These are phyloP conservation scores for Rhodotorula diobovata DNA, from an alignment of 768 basidiomycete genomes.

Conservation along the genomic window DNA sequence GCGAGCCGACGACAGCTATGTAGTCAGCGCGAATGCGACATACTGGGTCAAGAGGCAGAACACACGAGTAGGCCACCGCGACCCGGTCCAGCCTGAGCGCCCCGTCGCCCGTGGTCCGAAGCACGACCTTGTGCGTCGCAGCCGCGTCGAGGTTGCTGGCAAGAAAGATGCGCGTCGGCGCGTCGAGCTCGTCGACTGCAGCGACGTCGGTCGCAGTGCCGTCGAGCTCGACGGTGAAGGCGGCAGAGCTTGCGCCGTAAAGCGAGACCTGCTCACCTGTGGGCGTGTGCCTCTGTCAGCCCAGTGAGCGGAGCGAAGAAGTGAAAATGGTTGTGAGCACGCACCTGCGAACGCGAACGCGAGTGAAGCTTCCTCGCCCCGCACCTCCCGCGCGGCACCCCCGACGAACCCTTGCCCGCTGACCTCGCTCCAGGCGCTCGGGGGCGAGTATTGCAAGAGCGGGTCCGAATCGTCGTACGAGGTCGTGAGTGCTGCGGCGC, in stretches of 20 bases:
- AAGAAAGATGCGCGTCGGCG: not conserved
- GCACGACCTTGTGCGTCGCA: not conserved
- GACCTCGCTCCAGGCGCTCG: not conserved
- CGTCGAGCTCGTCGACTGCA: not conserved
- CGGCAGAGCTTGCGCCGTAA: not conserved
- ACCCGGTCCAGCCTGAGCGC: slow-evolving; percentile 3
- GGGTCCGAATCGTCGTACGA: not conserved
- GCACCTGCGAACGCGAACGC: slow-evolving; percentile 1
- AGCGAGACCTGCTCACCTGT: slow-evolving; percentile 29
- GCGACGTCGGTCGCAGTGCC: not conserved
- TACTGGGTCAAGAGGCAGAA: not conserved
- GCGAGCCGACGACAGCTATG: too few species aligned
- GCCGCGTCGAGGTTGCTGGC: not conserved
- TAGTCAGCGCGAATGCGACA: fast-evolving
- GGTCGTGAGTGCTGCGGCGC: not conserved
- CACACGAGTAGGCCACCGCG: slow-evolving; percentile 18
- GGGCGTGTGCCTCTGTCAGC: not conserved
- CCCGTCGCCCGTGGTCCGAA: not conserved
- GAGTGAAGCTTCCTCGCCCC: not conserved
- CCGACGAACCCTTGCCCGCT: not conserved
- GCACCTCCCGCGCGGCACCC: not conserved
- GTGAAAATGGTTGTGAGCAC: too few species aligned
- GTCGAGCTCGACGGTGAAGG: slow-evolving; percentile 6
- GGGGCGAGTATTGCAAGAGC: not conserved
- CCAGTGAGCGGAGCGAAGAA: too few species aligned